A percentile compares a stretch with the other conserved stretches of the same genome.
Evolutionary conservation across 441 rosid species (phyloP).

Genomic region (Corymbia citriodora): DNA sequence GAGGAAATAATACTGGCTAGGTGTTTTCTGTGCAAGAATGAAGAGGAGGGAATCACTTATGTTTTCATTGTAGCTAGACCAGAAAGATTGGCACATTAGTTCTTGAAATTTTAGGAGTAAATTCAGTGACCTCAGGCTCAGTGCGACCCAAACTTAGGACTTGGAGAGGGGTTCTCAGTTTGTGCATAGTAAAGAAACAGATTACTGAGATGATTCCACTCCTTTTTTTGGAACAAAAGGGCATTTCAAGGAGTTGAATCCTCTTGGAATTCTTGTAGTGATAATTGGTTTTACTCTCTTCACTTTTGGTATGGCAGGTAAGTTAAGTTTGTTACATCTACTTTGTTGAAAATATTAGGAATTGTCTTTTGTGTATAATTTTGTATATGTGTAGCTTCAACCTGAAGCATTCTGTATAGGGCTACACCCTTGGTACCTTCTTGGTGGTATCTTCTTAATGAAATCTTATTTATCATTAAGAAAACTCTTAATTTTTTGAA

Average conservation of each 20-base stretch:
- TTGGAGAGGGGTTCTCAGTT: neutral
- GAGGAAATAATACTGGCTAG: neutral
- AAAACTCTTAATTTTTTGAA: neutral
- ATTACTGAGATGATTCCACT: neutral
- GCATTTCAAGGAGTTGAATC: neutral
- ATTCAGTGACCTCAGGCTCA: neutral
- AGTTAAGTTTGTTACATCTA: neutral
- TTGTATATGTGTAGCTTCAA: neutral
- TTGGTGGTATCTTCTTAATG: neutral
- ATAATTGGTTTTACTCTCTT: neutral
- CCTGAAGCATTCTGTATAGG: neutral
- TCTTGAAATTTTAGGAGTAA: neutral
- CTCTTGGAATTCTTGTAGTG: neutral
- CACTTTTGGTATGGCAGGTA: neutral
- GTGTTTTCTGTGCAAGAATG: neutral
- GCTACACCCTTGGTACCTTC: neutral
- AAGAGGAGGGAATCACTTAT: neutral
- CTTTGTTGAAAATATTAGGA: neutral
- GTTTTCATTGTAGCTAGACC: neutral
- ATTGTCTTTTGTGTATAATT: neutral
- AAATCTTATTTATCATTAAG: neutral
- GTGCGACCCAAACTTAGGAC: neutral
- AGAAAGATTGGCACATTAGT: neutral
- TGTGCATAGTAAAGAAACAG: neutral
- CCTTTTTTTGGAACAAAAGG: neutral